Evolutionary conservation across 768 basidiomycete species (phyloP).

Genomic region (Galerina sulciceps): DNA sequence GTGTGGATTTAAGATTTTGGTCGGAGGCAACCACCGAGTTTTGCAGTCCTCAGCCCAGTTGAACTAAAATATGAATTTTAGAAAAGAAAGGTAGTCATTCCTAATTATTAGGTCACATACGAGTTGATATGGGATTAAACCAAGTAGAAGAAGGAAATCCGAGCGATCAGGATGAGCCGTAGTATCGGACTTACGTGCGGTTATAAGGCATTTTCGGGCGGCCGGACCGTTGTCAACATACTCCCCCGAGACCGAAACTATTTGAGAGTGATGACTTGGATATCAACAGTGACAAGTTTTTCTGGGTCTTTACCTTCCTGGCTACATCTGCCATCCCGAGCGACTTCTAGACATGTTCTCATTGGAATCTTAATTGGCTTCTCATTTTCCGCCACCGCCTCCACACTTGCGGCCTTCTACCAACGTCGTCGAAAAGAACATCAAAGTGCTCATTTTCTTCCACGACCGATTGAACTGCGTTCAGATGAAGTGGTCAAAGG

Average conservation of each 20-base stretch:
- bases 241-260: background rate
- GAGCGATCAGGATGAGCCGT: too few species aligned
- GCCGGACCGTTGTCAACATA: background rate
- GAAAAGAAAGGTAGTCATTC: too few species aligned
- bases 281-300: slow-evolving; percentile 7
- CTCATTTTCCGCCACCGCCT: slow-evolving; percentile 74
- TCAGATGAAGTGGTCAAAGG: slow-evolving; percentile 83
- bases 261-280: slow-evolving; percentile 23
- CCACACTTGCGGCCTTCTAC: slow-evolving; percentile 61
- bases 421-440: slow-evolving; percentile 53
- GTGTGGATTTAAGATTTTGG: too few species aligned
- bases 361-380: slow-evolving; percentile 70
- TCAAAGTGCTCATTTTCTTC: slow-evolving; percentile 37
- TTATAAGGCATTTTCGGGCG: background rate
- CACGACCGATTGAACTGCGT: slow-evolving; percentile 69
- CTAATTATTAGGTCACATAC: too few species aligned
- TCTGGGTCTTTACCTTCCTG: slow-evolving; percentile 28
- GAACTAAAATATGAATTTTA: too few species aligned
- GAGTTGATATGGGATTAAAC: too few species aligned
- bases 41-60: too few species aligned
- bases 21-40: too few species aligned
- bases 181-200: too few species aligned
- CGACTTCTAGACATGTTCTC: slow-evolving; percentile 37
- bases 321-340: slow-evolving; percentile 41
- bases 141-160: too few species aligned